These are phyloP conservation scores for Populus tomentosa DNA, from an alignment of 441 rosid genomes.

Conservation along the genomic window DNA sequence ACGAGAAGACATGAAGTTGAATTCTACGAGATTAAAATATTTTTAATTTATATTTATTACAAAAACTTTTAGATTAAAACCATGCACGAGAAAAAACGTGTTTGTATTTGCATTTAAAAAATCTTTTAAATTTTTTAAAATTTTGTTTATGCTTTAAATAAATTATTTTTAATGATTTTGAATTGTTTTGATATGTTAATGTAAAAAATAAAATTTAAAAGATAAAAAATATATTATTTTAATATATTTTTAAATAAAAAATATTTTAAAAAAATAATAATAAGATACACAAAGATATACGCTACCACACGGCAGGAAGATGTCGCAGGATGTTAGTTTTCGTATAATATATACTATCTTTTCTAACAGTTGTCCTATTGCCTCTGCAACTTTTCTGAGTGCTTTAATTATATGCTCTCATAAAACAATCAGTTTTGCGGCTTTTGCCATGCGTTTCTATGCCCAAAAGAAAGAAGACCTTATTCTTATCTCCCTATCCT, in stretches of 20 bases:
- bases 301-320: constrained; percentile 54
- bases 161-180: too few species aligned
- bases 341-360: constrained; percentile 3
- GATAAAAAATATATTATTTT: too few species aligned
- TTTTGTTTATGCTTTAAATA: too few species aligned
- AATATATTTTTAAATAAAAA: too few species aligned
- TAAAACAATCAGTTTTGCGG: not conserved
- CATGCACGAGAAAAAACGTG: not conserved
- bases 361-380: constrained; percentile 8
- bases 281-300: too few species aligned
- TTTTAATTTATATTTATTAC: not conserved
- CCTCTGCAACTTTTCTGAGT: constrained; percentile 6
- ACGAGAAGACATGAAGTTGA: not conserved
- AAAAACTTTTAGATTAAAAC: not conserved
- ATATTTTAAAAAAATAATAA: too few species aligned
- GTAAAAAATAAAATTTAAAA: too few species aligned
- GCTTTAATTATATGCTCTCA: constrained; percentile 10
- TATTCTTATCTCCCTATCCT: too few species aligned
- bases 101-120: too few species aligned
- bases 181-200: too few species aligned
- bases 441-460: constrained; percentile 7
- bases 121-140: too few species aligned
- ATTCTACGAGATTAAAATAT: too few species aligned
- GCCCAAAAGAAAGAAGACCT: not conserved
- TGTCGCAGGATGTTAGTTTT: constrained; percentile 54